Evolutionary conservation across 2,329 filamentous ascomycete genomes (phyloP).

Genomic region (Didymella pomorum): DNA sequence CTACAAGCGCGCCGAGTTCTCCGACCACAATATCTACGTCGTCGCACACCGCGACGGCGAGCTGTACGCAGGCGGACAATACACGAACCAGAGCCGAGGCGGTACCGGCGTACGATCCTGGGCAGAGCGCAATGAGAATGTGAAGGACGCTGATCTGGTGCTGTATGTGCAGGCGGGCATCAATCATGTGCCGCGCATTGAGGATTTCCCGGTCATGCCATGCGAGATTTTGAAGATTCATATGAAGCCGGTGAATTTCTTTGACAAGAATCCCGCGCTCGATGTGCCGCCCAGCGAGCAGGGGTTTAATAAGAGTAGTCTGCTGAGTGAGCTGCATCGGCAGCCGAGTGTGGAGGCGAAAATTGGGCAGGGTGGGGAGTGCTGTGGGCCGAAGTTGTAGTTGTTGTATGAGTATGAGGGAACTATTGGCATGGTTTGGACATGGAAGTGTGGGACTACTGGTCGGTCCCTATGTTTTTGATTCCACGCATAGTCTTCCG

Average conservation of each 20-base stretch:
- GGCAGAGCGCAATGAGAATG: conserved; percentile 61
- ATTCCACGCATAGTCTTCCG: too few species aligned
- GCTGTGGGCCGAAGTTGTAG: conserved; percentile 48
- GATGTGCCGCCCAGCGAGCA: conserved; percentile 65
- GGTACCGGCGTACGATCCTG: conserved; percentile 58
- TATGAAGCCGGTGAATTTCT: conserved; percentile 67
- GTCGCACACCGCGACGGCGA: conserved; percentile 66
- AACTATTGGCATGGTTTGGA: too few species aligned
- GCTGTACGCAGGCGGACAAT: conserved; percentile 66
- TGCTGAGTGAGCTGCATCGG: conserved; percentile 49
- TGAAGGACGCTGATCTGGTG: conserved; percentile 65
- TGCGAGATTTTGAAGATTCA: conserved; percentile 65
- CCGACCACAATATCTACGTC: conserved; percentile 66
- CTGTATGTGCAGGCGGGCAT: conserved; percentile 66
- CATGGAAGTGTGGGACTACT: too few species aligned
- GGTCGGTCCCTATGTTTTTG: too few species aligned
- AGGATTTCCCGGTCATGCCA: conserved; percentile 68
- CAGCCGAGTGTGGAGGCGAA: conserved; percentile 48
- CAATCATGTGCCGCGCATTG: conserved; percentile 63
- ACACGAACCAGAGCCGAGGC: conserved; percentile 67
- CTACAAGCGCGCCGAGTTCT: conserved; percentile 66
- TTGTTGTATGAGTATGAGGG: neutral
- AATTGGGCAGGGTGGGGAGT: conserved; percentile 48
- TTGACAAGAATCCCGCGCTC: conserved; percentile 65
- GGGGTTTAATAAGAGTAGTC: conserved; percentile 54